Evolutionary conservation across 75 land plant genomes (phyloP), one percentile per base, ranked within the genome.

Genomic region (Isoetes taiwanensis): DNA sequence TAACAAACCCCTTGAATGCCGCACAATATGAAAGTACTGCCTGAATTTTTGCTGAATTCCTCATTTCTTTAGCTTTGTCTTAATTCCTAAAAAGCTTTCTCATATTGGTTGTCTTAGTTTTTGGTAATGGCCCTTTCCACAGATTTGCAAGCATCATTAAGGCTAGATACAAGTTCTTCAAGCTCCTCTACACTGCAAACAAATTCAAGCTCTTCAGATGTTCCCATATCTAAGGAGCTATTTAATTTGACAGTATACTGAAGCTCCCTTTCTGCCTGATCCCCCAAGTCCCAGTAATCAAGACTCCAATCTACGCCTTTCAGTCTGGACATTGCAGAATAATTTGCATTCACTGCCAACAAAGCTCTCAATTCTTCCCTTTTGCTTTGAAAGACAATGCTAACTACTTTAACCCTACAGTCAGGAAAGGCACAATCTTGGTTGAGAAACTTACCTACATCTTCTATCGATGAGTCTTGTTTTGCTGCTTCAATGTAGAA

Each of bases 91-190:
- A n/a, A n/a, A n/a, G n/a, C n/a, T n/a, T n/a, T n/a, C n/a, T n/a
- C n/a, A n/a, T n/a, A n/a, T n/a, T n/a, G n/a, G n/a, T n/a, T n/a
- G n/a, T n/a, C n/a, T n/a, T n/a, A n/a, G n/a, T n/a, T n/a, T n/a
- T n/a, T n/a, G n/a, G n/a, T n/a, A n/a, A n/a, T n/a, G n/a, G 16
- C 58, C 23, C 67, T 31, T 66, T 68, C 68, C 11, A 64, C 28
- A 5, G 66, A 32, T 50, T 63, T 67, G 40, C 70, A 67, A 2
- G 67, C 67, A 37, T 67, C 70, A 65, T 67, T 63, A 26, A 67
- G 28, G n/a, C 35, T 40, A 1, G 42, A 30, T 0, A 67, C 41
- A 34, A 67, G 26, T 20, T 67, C 68, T 33, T 67, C 67, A 2
- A 64, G 57, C 67, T 67, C 57, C 42, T 67, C 70, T 8, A 67